Conservation (phyloP, 768 basidiomycete species). For the Calocybe cyanea region DNA sequence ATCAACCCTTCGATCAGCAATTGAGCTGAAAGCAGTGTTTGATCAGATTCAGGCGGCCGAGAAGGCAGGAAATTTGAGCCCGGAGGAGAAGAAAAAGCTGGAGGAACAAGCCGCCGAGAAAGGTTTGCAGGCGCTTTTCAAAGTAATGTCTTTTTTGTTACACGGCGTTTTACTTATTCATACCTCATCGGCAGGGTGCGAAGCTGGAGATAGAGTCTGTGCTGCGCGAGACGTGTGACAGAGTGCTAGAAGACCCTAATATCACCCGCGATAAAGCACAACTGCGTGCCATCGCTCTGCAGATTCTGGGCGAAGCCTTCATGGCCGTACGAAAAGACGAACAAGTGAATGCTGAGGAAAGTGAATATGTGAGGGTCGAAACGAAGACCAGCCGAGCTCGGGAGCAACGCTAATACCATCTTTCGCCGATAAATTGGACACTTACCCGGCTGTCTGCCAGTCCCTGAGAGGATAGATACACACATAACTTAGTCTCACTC, state of each 20-base stretch:
- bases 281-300: conserved; percentile 76
- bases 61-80: conserved; percentile 71
- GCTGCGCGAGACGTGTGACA: conserved; percentile 84
- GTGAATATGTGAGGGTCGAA: conserved; percentile 81
- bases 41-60: conserved; percentile 92
- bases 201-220: conserved; percentile 91
- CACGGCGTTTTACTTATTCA: neutral
- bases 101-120: conserved; percentile 95
- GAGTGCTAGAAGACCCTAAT: conserved; percentile 58
- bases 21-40: conserved; percentile 86
- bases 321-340: conserved; percentile 64
- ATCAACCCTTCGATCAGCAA: conserved; percentile 79
- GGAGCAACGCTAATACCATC: conserved; percentile 18
- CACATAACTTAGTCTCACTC: too few species aligned
- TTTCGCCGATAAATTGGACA: too few species aligned
- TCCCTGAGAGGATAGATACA: too few species aligned
- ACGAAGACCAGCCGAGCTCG: conserved; percentile 59
- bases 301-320: conserved; percentile 82
- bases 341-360: conserved; percentile 47
- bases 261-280: conserved; percentile 56
- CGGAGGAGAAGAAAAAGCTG: conserved; percentile 76
- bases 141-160: conserved; percentile 37
- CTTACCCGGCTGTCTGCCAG: too few species aligned
- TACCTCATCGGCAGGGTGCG: conserved; percentile 53
- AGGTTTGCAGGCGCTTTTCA: conserved; percentile 86